phyloP scores from a whole-genome alignment of 2,329 filamentous ascomycete species.

The Arthrobotrys pseudoclavata region DNA sequence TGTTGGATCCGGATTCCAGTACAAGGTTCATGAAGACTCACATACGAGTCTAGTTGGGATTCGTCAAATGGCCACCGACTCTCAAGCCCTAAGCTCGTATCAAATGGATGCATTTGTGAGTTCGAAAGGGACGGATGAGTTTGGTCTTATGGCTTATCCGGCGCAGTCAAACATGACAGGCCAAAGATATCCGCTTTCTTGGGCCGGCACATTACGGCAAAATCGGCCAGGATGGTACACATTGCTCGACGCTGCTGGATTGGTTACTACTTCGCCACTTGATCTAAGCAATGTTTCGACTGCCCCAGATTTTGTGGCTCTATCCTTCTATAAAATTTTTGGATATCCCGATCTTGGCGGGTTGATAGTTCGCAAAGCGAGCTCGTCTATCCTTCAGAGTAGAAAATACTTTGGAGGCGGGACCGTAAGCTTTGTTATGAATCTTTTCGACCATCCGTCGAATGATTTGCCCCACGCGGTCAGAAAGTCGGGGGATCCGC shows the following conservation, averaged over 20 bases:
- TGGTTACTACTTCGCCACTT: slow-evolving; percentile 81
- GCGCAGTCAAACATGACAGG: slow-evolving; percentile 96
- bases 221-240: slow-evolving; percentile 70
- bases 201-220: slow-evolving; percentile 72
- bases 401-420: slow-evolving; percentile 92
- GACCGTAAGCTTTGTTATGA: slow-evolving; percentile 90
- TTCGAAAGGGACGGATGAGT: slow-evolving; percentile 64
- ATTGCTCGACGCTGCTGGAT: slow-evolving; percentile 85
- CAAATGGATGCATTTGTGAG: slow-evolving; percentile 77
- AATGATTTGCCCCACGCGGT: slow-evolving; percentile 83
- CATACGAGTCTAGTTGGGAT: slow-evolving; percentile 78
- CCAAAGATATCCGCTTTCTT: slow-evolving; percentile 78
- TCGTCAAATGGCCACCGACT: slow-evolving; percentile 76
- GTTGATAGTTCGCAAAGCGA: slow-evolving; percentile 77
- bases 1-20: slow-evolving; percentile 69
- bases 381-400: slow-evolving; percentile 56
- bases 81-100: slow-evolving; percentile 76
- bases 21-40: slow-evolving; percentile 74
- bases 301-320: slow-evolving; percentile 84
- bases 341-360: slow-evolving; percentile 93
- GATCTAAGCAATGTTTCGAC: slow-evolving; percentile 74
- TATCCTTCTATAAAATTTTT: slow-evolving; percentile 98
- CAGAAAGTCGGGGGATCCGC: slow-evolving; percentile 77
- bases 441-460: slow-evolving; percentile 66
- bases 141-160: slow-evolving; percentile 81